Base-by-base conservation (phyloP, 129 eudicot species). In the Glebionis coronaria region DNA sequence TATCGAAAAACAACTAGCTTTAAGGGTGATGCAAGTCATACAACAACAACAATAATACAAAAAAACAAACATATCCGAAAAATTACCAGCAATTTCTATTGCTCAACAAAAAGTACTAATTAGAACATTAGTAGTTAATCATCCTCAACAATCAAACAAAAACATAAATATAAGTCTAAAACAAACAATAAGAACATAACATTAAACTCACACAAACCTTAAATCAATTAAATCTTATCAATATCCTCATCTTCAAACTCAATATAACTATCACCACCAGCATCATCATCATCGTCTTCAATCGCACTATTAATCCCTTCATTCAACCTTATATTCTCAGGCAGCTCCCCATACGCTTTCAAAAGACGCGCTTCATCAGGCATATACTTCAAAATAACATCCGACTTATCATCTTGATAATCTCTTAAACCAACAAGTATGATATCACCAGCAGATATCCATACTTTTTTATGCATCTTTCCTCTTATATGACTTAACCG, bases 381-480 rank as follows among this genome's bases (percentile, higher is more conserved):
- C 97, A 91, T 91, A 61, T 91, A 91, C 70, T 91, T 91, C 12
- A 91, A 77, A 35, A 91, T 91, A 0, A 91, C 96, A 63, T 91
- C 97, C 7, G 97, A 96, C 80, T 91, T 91, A 45, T 91, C 97
- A 47, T 91, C 97, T 83, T 91, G 97, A 44, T 91, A 91, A 69
- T 91, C 97, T 23, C 97, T 85, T 31, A 91, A 83, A 0, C 97
- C 97, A 35, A 91, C 96, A 9, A 91, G 86, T 44, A 91, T 76
- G 16, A 91, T 91, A 29, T 91, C 97, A 2, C 97, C 97, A 25
- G 97, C 96, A 53, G 96, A 96, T 67, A 91, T 91, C 97, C 97
- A 91, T 0, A 91, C 97, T 85, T 91, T 91, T 70, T 91, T 91
- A 61, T 91, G 97, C 97, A 91, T 91, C 91, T 91, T 91, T 16